Percentiles rank a stretch among this genome's conserved stretches.
Evolutionary conservation across 768 basidiomycete species (phyloP).

Genomic region (Mrakia blollopis): DNA sequence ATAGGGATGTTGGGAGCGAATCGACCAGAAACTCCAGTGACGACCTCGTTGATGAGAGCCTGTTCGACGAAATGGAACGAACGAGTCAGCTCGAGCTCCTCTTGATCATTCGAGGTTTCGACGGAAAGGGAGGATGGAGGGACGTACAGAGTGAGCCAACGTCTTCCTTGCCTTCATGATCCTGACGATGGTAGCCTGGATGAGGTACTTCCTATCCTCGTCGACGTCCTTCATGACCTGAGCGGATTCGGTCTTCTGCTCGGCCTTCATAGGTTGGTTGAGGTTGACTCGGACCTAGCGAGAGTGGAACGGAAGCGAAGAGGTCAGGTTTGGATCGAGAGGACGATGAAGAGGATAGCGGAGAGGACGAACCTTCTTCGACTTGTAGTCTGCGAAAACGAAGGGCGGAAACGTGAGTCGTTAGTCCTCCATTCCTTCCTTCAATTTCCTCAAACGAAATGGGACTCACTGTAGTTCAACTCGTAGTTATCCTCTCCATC

Average conservation of each 20-base stretch:
- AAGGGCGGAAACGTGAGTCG: background rate
- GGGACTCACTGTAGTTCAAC: constrained; percentile 31
- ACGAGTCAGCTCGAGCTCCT: background rate
- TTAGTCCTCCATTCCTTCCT: background rate
- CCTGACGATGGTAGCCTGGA: constrained; percentile 89
- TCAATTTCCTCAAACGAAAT: background rate
- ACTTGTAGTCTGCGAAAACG: constrained; percentile 1
- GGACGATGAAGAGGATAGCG: background rate
- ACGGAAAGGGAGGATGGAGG: background rate
- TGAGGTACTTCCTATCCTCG: constrained; percentile 93
- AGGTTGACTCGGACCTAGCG: constrained; percentile 75
- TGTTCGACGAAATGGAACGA: background rate
- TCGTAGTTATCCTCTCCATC: constrained; percentile 34
- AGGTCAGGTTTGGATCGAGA: background rate
- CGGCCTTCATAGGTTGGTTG: constrained; percentile 88
- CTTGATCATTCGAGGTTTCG: background rate
- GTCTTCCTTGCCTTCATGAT: constrained; percentile 44
- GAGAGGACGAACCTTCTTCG: constrained; percentile 20
- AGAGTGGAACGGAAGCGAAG: background rate
- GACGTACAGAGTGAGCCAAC: constrained; percentile 40
- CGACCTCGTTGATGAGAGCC: constrained; percentile 45
- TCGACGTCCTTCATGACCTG: constrained; percentile 93
- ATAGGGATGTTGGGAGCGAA: constrained; percentile 32
- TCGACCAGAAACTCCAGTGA: constrained; percentile 33
- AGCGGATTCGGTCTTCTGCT: constrained; percentile 81